A percentile compares a stretch with the other conserved stretches of the same genome.
phyloP scores from a whole-genome alignment of 1,284 basidiomycete species.

The Apiotrichum sp. region DNA sequence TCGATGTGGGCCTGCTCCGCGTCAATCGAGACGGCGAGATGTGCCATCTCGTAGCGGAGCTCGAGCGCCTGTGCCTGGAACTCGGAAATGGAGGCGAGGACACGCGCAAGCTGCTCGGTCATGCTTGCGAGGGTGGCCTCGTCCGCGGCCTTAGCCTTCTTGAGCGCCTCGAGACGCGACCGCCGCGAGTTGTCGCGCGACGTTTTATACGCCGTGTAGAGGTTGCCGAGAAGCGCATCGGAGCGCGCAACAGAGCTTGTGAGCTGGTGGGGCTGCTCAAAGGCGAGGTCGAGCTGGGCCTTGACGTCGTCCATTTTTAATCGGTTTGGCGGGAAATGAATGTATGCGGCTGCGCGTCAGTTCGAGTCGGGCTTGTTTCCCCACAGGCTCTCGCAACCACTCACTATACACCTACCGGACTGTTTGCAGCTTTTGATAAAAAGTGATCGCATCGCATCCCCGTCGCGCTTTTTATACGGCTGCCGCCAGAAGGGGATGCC shows the following conservation, averaged over 20 bases:
- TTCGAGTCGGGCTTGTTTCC: background rate
- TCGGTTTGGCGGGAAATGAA: background rate
- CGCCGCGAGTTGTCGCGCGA: background rate
- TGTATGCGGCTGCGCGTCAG: background rate
- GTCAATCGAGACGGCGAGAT: conserved; percentile 3
- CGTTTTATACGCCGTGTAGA: background rate
- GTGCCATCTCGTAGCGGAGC: conserved; percentile 5
- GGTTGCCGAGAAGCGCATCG: conserved; percentile 1
- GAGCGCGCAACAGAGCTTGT: conserved; percentile 1
- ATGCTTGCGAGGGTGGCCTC: background rate
- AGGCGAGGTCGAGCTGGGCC: conserved; percentile 4
- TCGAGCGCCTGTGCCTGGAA: conserved; percentile 4
- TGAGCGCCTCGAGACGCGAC: background rate
- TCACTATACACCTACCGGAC: no score
- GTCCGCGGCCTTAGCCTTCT: background rate
- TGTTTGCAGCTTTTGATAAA: no score
- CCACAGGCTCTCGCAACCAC: no score
- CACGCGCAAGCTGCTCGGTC: background rate
- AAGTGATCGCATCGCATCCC: no score
- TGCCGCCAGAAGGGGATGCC: no score
- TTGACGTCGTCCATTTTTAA: conserved; percentile 2
- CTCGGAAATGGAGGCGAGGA: conserved; percentile 1
- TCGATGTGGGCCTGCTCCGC: conserved; percentile 7
- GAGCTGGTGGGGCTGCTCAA: background rate
- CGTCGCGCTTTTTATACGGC: no score